Evolutionary conservation across 192 early-diverging fungal genomes (phyloP).

Genomic region (Funneliformis mosseae): DNA sequence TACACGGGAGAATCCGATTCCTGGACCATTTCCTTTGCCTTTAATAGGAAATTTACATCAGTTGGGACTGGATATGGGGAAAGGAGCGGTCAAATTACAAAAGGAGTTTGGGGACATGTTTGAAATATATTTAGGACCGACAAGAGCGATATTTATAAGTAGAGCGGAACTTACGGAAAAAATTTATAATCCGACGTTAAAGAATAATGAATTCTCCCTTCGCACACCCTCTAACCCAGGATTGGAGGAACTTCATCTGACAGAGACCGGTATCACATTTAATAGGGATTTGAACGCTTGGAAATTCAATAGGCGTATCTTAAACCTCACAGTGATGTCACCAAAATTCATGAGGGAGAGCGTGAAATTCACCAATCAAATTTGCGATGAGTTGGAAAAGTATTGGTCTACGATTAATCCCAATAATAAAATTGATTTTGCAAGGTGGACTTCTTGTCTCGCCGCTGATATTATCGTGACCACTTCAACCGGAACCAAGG

Average conservation of each 20-base stretch:
- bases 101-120: constrained; percentile 17
- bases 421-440: background rate
- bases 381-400: background rate
- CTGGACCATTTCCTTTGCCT: constrained; percentile 28
- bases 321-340: background rate
- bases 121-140: background rate
- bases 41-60: constrained; percentile 22
- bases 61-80: background rate
- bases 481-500: background rate
- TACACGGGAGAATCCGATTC: constrained; percentile 15
- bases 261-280: background rate
- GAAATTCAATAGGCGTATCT: constrained; percentile 3
- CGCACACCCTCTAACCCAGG: background rate
- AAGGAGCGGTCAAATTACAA: background rate
- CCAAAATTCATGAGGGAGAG: background rate
- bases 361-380: background rate
- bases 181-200: background rate
- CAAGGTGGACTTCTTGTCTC: background rate
- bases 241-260: background rate
- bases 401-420: background rate
- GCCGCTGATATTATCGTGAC: background rate
- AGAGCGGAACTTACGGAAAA: constrained; percentile 25
- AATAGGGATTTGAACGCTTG: background rate
- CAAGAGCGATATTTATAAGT: background rate
- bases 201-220: background rate